Percentiles rank a stretch among this genome's conserved stretches.
phyloP scores from a whole-genome alignment of 805 yeast genomes.

The Pichia deserticola region DNA sequence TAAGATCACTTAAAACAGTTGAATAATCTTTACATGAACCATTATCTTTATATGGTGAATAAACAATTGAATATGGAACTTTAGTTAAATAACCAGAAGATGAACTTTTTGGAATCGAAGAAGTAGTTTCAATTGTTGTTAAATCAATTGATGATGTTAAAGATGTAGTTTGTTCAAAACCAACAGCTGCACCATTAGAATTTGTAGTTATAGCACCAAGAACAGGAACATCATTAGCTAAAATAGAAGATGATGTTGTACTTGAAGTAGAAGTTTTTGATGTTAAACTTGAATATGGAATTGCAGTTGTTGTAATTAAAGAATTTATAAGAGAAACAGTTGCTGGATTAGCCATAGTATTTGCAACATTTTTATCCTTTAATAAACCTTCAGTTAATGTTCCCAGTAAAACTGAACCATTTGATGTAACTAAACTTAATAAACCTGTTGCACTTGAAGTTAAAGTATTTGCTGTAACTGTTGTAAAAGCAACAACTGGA shows the following conservation, averaged over 20 bases:
- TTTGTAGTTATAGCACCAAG: conserved; percentile 20
- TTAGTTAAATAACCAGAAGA: conserved; percentile 24
- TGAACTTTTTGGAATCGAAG: conserved; percentile 24
- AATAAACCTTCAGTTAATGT: conserved; percentile 11
- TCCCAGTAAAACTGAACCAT: conserved; percentile 5
- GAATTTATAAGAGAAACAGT: conserved; percentile 17
- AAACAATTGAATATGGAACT: conserved; percentile 55
- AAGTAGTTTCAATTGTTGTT: conserved; percentile 16
- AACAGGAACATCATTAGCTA: conserved; percentile 8
- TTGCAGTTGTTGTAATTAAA: conserved; percentile 14
- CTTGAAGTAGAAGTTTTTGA: conserved; percentile 15
- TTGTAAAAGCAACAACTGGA: conserved; percentile 12
- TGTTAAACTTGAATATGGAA: conserved; percentile 8
- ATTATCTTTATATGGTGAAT: conserved; percentile 70
- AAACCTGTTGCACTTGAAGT: conserved; percentile 12
- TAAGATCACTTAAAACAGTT: conserved; percentile 52
- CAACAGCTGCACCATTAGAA: conserved; percentile 17
- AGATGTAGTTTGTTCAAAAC: conserved; percentile 3
- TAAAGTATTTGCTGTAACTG: conserved; percentile 10
- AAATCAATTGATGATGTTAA: conserved; percentile 9
- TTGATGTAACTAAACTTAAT: conserved; percentile 3
- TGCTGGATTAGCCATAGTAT: conserved; percentile 10
- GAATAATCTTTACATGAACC: conserved; percentile 57
- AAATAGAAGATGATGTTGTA: conserved; percentile 22
- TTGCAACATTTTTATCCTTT: conserved; percentile 9